These are phyloP conservation scores for Fusarium decemcellulare DNA, from an alignment of 2,329 filamentous ascomycete genomes.

Conservation along the genomic window DNA sequence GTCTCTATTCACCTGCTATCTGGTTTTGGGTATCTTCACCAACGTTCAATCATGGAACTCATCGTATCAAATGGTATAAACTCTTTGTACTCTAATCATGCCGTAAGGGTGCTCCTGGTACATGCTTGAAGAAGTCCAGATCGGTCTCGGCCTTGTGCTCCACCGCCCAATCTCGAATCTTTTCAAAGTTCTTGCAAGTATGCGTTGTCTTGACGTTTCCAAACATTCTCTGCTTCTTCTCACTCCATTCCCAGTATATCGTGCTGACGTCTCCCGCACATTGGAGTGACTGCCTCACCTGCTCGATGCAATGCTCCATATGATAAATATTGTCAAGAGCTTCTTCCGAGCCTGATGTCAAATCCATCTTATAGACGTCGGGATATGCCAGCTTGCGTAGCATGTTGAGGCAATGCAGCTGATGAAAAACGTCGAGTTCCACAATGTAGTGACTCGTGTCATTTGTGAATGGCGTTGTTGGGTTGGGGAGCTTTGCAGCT, in stretches of 20 bases:
- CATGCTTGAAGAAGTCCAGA: slow-evolving; percentile 12
- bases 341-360: slow-evolving; percentile 12
- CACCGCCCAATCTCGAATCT: slow-evolving; percentile 16
- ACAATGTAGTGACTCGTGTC: slow-evolving; percentile 17
- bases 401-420: slow-evolving; percentile 14
- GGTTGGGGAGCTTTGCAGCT: slow-evolving; percentile 8
- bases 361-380: slow-evolving; percentile 6
- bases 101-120: slow-evolving; percentile 1
- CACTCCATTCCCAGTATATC: slow-evolving; percentile 17
- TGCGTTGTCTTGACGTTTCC: slow-evolving; percentile 15
- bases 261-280: slow-evolving; percentile 12
- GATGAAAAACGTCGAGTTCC: slow-evolving; percentile 20
- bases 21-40: too few species aligned
- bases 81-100: neutral
- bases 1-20: too few species aligned
- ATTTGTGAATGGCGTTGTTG: slow-evolving; percentile 16
- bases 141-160: slow-evolving; percentile 13
- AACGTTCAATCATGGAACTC: too few species aligned
- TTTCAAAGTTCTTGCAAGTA: slow-evolving; percentile 16
- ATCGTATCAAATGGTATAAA: neutral
- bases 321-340: slow-evolving; percentile 15
- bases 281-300: slow-evolving; percentile 13
- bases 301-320: slow-evolving; percentile 21
- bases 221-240: slow-evolving; percentile 16
- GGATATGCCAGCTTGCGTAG: slow-evolving; percentile 14